Evolutionary conservation across 257 asterid genomes (phyloP).

Genomic region (Thymus quinquecostatus): DNA sequence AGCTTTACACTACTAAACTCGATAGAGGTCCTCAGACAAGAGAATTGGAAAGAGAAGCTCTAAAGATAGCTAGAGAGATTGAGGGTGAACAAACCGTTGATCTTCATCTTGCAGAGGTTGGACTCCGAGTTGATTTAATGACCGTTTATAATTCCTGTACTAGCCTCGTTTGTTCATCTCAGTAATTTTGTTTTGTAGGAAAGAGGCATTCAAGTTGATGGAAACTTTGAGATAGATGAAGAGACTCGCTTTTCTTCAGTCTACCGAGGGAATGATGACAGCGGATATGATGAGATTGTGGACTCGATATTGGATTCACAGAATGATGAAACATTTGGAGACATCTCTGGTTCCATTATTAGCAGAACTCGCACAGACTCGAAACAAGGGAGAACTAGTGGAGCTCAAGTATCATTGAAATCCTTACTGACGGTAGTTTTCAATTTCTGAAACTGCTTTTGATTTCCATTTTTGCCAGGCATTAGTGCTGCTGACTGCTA

Average conservation of each 20-base stretch:
- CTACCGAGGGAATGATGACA: slow-evolving; percentile 66
- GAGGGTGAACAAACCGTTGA: slow-evolving; percentile 91
- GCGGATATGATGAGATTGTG: slow-evolving; percentile 74
- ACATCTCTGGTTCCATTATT: slow-evolving; percentile 49
- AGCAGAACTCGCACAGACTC: slow-evolving; percentile 43
- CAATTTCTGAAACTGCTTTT: slow-evolving; percentile 12
- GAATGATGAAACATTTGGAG: slow-evolving; percentile 88
- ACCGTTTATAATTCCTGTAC: slow-evolving; percentile 1
- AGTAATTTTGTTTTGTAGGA: slow-evolving; percentile 54
- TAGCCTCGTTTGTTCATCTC: slow-evolving; percentile 30
- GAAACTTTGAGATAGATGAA: slow-evolving; percentile 75
- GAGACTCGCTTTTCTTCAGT: slow-evolving; percentile 92
- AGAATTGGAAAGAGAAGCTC: slow-evolving; percentile 88
- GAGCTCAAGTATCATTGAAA: slow-evolving; percentile 48
- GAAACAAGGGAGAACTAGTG: slow-evolving; percentile 40
- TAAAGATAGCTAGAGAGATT: slow-evolving; percentile 82
- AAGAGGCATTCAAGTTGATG: slow-evolving; percentile 78
- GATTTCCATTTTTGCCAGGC: slow-evolving; percentile 19
- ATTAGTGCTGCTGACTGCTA: slow-evolving; percentile 2
- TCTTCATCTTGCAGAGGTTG: slow-evolving; percentile 97
- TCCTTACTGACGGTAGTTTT: slow-evolving; percentile 53
- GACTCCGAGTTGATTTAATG: too few relatives aligned
- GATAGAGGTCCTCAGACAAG: slow-evolving; percentile 89
- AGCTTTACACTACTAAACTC: slow-evolving; percentile 90
- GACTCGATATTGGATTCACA: slow-evolving; percentile 62